Conservation (phyloP, 345 rosid species). For the Turritis glabra region DNA sequence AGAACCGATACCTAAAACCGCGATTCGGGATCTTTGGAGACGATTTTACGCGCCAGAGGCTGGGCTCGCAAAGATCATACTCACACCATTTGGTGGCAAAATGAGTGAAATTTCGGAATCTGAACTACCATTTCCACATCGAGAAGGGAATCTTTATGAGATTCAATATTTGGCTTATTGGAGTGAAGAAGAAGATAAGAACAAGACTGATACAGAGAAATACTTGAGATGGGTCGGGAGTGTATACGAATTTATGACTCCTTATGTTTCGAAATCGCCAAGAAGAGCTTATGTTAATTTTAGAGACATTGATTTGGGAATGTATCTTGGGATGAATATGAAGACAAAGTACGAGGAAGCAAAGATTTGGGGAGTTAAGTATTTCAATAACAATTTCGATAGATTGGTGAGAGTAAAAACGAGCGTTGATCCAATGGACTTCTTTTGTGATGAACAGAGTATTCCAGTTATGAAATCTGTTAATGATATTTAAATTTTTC, state of each 20-base stretch:
- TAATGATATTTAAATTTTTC: not conserved
- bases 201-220: slow-evolving; percentile 18
- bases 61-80: slow-evolving; percentile 26
- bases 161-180: slow-evolving; percentile 44
- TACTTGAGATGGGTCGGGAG: slow-evolving; percentile 35
- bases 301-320: slow-evolving; percentile 58
- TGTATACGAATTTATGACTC: slow-evolving; percentile 47
- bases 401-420: slow-evolving; percentile 46
- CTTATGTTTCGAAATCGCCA: slow-evolving; percentile 63
- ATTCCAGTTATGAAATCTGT: slow-evolving; percentile 31
- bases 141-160: slow-evolving; percentile 51
- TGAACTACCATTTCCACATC: slow-evolving; percentile 54
- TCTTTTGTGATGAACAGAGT: slow-evolving; percentile 49
- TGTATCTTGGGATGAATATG: slow-evolving; percentile 21
- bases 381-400: slow-evolving; percentile 44
- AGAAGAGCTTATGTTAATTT: slow-evolving; percentile 51
- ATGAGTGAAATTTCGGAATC: slow-evolving; percentile 49
- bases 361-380: slow-evolving; percentile 47
- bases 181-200: slow-evolving; percentile 38
- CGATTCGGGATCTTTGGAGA: slow-evolving; percentile 31
- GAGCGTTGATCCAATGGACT: slow-evolving; percentile 44
- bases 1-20: slow-evolving; percentile 41
- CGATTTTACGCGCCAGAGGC: slow-evolving; percentile 8
- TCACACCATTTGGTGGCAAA: slow-evolving; percentile 63
- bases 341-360: slow-evolving; percentile 37